A percentile compares a stretch with the other conserved stretches of the same genome.
phyloP scores from a whole-genome alignment of 2,329 filamentous ascomycete genomes.

The Cordyceps pruinosa region DNA sequence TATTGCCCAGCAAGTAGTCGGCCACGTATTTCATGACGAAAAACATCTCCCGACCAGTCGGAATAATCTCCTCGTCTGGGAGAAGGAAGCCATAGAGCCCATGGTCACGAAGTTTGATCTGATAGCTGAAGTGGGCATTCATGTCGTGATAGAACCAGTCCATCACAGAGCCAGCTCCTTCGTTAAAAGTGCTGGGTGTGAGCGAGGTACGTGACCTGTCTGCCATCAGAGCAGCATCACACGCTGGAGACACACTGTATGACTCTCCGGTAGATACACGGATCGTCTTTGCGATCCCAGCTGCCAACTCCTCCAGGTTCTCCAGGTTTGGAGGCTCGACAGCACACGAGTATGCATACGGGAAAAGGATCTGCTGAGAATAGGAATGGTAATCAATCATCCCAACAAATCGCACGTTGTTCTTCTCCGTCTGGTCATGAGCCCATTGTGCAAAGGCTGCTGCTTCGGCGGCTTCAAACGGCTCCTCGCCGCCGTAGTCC shows the following conservation, averaged over 20 bases:
- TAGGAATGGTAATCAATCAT: constrained; percentile 91
- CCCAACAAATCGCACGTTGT: constrained; percentile 71
- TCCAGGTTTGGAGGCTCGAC: constrained; percentile 77
- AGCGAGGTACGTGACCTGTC: constrained; percentile 19
- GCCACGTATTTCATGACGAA: constrained; percentile 79
- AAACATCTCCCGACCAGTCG: constrained; percentile 81
- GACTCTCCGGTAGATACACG: constrained; percentile 68
- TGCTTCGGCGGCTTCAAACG: constrained; percentile 80
- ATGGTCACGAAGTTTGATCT: constrained; percentile 88
- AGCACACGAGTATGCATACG: constrained; percentile 79
- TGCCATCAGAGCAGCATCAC: constrained; percentile 62
- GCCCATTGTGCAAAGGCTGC: constrained; percentile 74
- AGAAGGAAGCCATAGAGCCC: constrained; percentile 92
- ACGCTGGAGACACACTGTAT: constrained; percentile 77
- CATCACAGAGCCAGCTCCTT: constrained; percentile 75
- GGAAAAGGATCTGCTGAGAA: constrained; percentile 89
- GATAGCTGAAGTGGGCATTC: constrained; percentile 76
- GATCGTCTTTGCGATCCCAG: constrained; percentile 84
- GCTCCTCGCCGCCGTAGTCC: constrained; percentile 73
- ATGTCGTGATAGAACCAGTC: constrained; percentile 96
- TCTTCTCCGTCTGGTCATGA: constrained; percentile 63
- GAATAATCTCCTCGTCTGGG: constrained; percentile 78
- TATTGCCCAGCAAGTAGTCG: constrained; percentile 67
- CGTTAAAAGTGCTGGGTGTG: constrained; percentile 51
- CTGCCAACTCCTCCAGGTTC: constrained; percentile 82